Evolutionary conservation across 2,329 filamentous ascomycete genomes (phyloP), one percentile per base, ranked within the genome.

Genomic region (Pseudogymnoascus sp.): DNA sequence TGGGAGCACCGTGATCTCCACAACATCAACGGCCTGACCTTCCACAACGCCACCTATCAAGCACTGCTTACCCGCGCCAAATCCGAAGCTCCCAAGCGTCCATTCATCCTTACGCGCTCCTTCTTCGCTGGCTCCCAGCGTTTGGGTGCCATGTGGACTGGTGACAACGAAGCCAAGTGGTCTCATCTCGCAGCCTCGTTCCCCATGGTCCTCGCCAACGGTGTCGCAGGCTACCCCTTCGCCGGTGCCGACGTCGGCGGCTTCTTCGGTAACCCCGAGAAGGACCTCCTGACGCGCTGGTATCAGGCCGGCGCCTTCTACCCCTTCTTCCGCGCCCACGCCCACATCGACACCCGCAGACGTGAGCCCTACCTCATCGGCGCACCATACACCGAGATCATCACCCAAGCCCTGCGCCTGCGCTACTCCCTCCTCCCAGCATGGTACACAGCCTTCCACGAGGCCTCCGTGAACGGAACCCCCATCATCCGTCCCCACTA

Each of bases 1-100:
- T 99, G 95, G 95, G 95, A 99, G 76, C 95, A 99, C 74, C 90
- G 95, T 67, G 95, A 99, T 73, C 79, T 99, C 4, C 95, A 99
- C 80, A 97, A 99, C 76, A 75, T 97, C 70, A 95, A 97, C 75
- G 95, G 95, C 61, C 83, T 97, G 80, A 97, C 95, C 2, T 92
- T 97, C 75, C 87, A 96, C 75, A 97, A 97, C 67, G 93, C 95
- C 15, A 97, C 93, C 0, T 96, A 89, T 72, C 82, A 96, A 72
- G 95, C 90, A 33, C 78, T 99, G 62, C 77, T 93, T 31, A 87
- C 89, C 63, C 90, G 95, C 68, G 92, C 95, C 78, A 89, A 92
- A 76, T 91, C 91, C 61, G 92, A 96, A 75, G 78, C 88, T 29
- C 59, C 59, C 13, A 87, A 88, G 35, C 88, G 95, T 4, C 95